Base-by-base conservation (phyloP, 352 stramenopile species). In the Phytopythium ostracodes region DNA sequence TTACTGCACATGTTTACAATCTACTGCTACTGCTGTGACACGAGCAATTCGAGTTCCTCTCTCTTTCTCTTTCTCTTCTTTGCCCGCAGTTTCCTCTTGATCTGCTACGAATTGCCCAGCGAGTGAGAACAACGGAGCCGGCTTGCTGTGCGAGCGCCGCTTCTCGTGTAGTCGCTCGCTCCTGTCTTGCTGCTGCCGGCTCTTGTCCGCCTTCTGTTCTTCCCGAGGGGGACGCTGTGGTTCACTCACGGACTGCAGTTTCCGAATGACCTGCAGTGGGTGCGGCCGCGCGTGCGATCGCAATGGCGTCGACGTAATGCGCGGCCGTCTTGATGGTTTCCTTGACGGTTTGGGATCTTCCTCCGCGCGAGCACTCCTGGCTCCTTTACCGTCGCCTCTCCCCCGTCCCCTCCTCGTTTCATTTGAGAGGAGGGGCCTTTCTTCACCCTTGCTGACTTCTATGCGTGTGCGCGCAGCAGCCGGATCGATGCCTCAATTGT, bases 401-500 rank as follows among this genome's bases (percentile, higher is more conserved):
- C 42, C 43, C 43, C 52, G 38, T 53, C 29, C 35, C 27, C 12
- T 47, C 47, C 44, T 42, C 61, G 38, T 40, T 29, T 49, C 55
- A 43, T 35, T 49, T 52, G 46, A 35, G 46, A 52, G 46, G 12
- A 35, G 8, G 46, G 46, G 24, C 46, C 22, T 20, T 35, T 24
- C 9, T n/a, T n/a, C n/a, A n/a, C n/a, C n/a, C 46, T 35, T 1
- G 24, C 12, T 11, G 12, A 25, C n/a, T 65, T 14, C 36, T 65
- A 31, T 66, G 52, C 22, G 18, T 22, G 58, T 35, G 9, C 15
- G 33, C 33, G 38, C 36, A 77, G 55, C 42, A 75, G 49, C 25
- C 68, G 72, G 46, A 75, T n/a, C 2, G 68, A 43, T 24, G 66
- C 56, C 64, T 79, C 66, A 20, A 72, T 50, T 7, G 63, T 71